Percentiles rank a stretch among this genome's conserved stretches.
Evolutionary conservation across 2,329 filamentous ascomycete species (phyloP).

Genomic region (Trichoderma simmonsii): DNA sequence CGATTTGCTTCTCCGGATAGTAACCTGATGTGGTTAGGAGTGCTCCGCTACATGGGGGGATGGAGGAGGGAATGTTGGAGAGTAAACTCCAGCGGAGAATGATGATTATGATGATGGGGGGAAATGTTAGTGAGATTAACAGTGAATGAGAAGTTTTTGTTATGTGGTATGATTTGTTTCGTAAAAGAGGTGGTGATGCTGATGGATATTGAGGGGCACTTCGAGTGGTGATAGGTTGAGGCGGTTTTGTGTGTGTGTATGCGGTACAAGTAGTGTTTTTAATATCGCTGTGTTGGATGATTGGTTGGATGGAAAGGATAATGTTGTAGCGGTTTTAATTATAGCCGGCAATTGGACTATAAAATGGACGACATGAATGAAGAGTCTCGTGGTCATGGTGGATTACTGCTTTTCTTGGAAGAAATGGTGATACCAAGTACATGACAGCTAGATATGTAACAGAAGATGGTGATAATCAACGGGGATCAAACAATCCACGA

Average conservation of each 20-base stretch:
- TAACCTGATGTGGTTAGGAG: conserved; percentile 11
- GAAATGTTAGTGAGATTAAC: not conserved
- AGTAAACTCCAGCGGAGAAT: not conserved
- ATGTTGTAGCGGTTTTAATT: not conserved
- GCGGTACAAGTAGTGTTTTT: too few species aligned
- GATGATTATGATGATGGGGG: not conserved
- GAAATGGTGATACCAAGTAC: not conserved
- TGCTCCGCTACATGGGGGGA: conserved; percentile 1
- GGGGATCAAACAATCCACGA: not conserved
- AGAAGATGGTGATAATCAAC: not conserved
- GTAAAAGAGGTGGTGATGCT: not conserved
- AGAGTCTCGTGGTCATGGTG: not conserved
- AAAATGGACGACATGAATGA: not conserved
- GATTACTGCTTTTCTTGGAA: not conserved
- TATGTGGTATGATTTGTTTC: not conserved
- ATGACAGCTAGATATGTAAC: not conserved
- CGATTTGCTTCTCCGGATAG: conserved; percentile 8
- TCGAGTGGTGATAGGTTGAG: too few species aligned
- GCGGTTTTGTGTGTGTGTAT: too few species aligned
- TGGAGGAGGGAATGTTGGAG: not conserved
- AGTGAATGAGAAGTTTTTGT: not conserved
- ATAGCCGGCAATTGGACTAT: not conserved
- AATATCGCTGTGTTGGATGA: not conserved
- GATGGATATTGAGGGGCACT: too few species aligned
- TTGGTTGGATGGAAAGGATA: not conserved